Evolutionary conservation across 2,329 filamentous ascomycete species (phyloP).

Genomic region (Cercospora sojina): DNA sequence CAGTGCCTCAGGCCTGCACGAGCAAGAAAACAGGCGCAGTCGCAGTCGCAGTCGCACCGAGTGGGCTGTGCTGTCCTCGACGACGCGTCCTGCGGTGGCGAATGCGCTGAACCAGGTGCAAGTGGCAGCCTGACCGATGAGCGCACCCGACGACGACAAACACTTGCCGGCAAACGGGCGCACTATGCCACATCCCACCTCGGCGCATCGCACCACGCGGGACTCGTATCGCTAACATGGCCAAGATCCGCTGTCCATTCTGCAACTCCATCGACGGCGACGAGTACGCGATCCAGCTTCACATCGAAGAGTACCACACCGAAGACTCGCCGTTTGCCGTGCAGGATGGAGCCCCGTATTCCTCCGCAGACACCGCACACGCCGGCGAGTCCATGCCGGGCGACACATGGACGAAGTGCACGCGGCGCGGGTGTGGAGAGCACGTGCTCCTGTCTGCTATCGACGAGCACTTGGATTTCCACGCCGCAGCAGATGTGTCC

Average conservation of each 20-base stretch:
- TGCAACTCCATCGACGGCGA: conserved; percentile 32
- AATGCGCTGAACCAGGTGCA: not conserved
- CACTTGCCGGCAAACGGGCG: not conserved
- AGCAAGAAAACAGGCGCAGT: not conserved
- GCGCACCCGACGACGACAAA: not conserved
- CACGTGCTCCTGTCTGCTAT: conserved; percentile 43
- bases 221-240: conserved; percentile 23
- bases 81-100: not conserved
- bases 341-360: not conserved
- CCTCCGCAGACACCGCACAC: not conserved
- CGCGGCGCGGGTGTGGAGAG: conserved; percentile 46
- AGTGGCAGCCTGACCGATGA: not conserved
- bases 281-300: conserved; percentile 32
- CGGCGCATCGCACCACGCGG: conserved; percentile 1
- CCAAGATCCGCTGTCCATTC: conserved; percentile 31
- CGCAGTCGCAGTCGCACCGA: no score
- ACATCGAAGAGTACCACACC: conserved; percentile 38
- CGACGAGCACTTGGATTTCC: conserved; percentile 50
- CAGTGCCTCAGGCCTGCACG: not conserved
- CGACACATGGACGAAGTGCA: conserved; percentile 41
- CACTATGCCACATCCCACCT: conserved; percentile 11
- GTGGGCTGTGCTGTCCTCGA: conserved; percentile 2
- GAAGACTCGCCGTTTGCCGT: conserved; percentile 32
- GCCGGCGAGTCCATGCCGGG: conserved; percentile 21
- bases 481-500: conserved; percentile 39